These are phyloP conservation scores for Lotmaria passim DNA, from an alignment of 208 protist genomes.

Conservation along the genomic window DNA sequence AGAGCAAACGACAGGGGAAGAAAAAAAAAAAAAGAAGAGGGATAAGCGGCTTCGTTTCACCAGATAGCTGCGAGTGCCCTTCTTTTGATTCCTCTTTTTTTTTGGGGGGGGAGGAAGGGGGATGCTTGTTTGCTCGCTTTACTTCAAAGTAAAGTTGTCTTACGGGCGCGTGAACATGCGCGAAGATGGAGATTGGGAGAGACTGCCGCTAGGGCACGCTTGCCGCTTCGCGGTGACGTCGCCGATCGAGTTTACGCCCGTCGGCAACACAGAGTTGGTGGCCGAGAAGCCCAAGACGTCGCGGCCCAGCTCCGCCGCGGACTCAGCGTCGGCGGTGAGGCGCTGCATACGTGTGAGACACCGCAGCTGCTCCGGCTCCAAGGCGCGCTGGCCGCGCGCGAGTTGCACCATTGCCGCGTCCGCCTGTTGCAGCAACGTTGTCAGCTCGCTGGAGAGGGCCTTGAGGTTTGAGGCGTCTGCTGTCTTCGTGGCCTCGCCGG, in stretches of 20 bases:
- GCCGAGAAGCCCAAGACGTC: background rate
- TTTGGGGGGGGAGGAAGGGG: no score
- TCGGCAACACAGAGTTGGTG: no score
- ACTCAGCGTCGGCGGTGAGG: background rate
- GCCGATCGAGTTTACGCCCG: no score
- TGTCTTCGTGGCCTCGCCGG: background rate
- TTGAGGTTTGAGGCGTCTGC: background rate
- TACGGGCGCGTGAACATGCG: background rate
- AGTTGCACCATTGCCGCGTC: background rate
- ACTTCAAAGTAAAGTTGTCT: constrained; percentile 5
- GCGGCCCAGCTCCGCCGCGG: background rate
- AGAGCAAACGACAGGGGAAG: no score
- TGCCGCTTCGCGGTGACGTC: background rate
- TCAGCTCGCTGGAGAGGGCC: constrained; percentile 4
- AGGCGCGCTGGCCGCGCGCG: background rate
- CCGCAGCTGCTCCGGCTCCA: constrained; percentile 14
- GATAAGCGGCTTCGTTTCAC: no score
- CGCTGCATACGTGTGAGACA: background rate
- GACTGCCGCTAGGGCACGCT: background rate
- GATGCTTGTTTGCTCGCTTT: no score
- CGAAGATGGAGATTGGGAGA: background rate
- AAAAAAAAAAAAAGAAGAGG: no score
- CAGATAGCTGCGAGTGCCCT: no score
- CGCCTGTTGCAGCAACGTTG: background rate
- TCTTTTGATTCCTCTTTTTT: no score